These are phyloP conservation scores for Heritiera fomes DNA, from an alignment of 345 rosid genomes.

Conservation along the genomic window DNA sequence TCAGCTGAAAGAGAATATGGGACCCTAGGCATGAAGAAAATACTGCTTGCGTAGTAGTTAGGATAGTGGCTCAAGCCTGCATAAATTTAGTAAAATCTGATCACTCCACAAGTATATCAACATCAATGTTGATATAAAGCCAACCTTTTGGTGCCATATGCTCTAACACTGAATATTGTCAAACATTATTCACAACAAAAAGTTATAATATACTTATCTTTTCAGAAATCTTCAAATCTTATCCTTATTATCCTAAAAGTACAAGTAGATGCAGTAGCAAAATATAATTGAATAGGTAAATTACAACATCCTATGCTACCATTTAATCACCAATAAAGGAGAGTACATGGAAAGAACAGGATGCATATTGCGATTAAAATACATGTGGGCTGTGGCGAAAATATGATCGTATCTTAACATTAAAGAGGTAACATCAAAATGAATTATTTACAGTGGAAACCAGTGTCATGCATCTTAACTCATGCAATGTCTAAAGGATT, in stretches of 20 bases:
- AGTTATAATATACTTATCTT: too few relatives aligned
- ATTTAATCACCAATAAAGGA: not conserved
- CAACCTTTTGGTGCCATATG: not conserved
- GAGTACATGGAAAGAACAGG: not conserved
- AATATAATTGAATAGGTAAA: not conserved
- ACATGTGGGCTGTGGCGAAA: not conserved
- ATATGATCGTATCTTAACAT: too few relatives aligned
- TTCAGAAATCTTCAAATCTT: too few relatives aligned
- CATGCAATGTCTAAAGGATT: too few relatives aligned
- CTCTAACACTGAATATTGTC: not conserved
- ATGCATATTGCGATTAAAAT: not conserved
- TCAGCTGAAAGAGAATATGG: conserved; percentile 89
- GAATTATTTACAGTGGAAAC: too few relatives aligned
- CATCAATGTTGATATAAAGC: not conserved
- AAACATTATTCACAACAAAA: not conserved
- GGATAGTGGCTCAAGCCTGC: conserved; percentile 82
- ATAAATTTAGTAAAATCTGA: conserved; percentile 20
- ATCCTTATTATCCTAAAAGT: too few relatives aligned
- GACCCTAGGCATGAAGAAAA: conserved; percentile 91
- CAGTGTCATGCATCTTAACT: too few relatives aligned
- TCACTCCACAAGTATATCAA: not conserved
- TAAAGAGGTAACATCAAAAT: too few relatives aligned
- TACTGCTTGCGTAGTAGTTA: conserved; percentile 77
- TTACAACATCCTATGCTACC: not conserved
- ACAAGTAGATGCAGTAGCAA: too few relatives aligned